A percentile compares a stretch with the other conserved stretches of the same genome.
Conservation (phyloP, 306 rosid genomes). For the Dryas octopetala region DNA sequence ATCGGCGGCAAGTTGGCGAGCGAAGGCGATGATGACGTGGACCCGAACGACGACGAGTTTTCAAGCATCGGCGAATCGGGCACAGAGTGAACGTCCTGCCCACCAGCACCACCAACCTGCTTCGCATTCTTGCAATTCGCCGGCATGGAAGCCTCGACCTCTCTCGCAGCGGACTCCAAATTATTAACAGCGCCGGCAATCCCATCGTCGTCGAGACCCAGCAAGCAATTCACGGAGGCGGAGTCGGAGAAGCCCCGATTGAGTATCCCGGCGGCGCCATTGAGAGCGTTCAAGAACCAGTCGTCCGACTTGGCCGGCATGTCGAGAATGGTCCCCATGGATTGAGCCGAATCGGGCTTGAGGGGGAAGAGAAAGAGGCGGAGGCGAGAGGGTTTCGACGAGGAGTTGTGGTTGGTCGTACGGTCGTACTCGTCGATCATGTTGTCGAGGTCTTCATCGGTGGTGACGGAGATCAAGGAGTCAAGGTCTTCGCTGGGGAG, state of each 20-base stretch:
- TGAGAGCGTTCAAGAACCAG: constrained; percentile 80
- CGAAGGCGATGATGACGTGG: constrained; percentile 87
- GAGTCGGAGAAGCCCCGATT: constrained; percentile 79
- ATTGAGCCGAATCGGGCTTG: constrained; percentile 77
- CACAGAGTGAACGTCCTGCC: constrained; percentile 85
- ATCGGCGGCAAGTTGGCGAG: constrained; percentile 87
- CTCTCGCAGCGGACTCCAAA: constrained; percentile 50
- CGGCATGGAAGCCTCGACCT: constrained; percentile 42
- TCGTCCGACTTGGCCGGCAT: constrained; percentile 67
- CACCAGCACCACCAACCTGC: constrained; percentile 18
- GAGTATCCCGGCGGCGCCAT: constrained; percentile 57
- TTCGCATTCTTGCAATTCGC: constrained; percentile 61
- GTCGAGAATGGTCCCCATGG: constrained; percentile 74
- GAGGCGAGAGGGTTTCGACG: constrained; percentile 71
- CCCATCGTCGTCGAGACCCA: constrained; percentile 73
- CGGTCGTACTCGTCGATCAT: constrained; percentile 98
- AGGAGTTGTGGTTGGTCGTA: constrained; percentile 31
- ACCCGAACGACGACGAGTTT: constrained; percentile 84
- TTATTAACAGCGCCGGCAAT: constrained; percentile 33
- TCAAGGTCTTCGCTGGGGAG: constrained; percentile 95
- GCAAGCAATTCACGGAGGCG: constrained; percentile 73
- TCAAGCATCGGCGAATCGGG: constrained; percentile 97
- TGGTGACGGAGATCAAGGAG: constrained; percentile 81
- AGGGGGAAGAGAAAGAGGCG: constrained; percentile 69
- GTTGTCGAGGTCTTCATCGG: constrained; percentile 92